Percentiles rank a stretch among this genome's conserved stretches.
These are phyloP conservation scores for Aspergillus luchuensis DNA, from an alignment of 2,329 filamentous ascomycete genomes.

Conservation along the genomic window DNA sequence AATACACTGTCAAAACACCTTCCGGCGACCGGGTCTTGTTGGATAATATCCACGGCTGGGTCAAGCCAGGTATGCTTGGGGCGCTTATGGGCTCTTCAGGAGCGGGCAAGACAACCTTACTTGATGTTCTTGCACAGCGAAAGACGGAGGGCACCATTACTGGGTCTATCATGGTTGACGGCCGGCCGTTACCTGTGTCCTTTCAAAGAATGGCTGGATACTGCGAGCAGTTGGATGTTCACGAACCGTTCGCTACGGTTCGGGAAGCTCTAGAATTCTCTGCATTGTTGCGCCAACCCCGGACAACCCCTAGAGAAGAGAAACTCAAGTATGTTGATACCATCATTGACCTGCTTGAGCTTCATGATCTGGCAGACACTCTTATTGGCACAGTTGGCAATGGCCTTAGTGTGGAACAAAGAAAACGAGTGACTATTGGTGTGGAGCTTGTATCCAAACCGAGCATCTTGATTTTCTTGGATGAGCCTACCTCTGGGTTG, in stretches of 20 bases:
- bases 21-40: conserved; percentile 57
- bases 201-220: conserved; percentile 5
- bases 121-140: conserved; percentile 59
- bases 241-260: background rate
- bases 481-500: conserved; percentile 89
- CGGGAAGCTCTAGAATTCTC: conserved; percentile 74
- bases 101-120: conserved; percentile 61
- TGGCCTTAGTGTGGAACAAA: conserved; percentile 62
- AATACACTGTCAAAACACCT: conserved; percentile 65
- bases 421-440: conserved; percentile 78
- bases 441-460: conserved; percentile 90
- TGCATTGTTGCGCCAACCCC: conserved; percentile 78
- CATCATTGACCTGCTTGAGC: conserved; percentile 76
- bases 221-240: background rate
- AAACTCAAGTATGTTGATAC: conserved; percentile 76
- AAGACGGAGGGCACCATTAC: conserved; percentile 63
- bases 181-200: conserved; percentile 2
- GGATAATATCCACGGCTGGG: conserved; percentile 71
- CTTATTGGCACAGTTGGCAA: conserved; percentile 83
- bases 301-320: conserved; percentile 65
- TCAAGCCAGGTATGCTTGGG: conserved; percentile 38
- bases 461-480: conserved; percentile 81
- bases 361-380: conserved; percentile 83
- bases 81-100: conserved; percentile 63
- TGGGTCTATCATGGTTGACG: conserved; percentile 37